Percentiles rank a stretch among this genome's conserved stretches.
Evolutionary conservation across 805 yeast genomes (phyloP).

Genomic region (Saccharomycopsis microspora): DNA sequence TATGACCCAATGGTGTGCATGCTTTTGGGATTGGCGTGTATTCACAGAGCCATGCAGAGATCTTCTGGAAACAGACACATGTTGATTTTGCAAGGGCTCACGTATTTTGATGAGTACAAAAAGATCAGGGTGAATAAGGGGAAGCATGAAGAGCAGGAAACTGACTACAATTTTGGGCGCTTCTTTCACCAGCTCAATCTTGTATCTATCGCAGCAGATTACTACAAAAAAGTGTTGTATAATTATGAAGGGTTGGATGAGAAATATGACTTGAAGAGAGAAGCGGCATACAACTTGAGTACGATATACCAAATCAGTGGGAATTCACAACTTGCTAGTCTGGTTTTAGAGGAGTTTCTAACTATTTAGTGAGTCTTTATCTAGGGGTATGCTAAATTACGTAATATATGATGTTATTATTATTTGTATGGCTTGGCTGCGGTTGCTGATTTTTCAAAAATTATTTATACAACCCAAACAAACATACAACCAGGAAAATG

Average conservation of each 20-base stretch:
- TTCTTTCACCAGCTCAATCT: conserved; percentile 78
- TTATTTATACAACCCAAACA: too few species aligned
- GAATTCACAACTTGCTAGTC: conserved; percentile 51
- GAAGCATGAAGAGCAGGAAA: conserved; percentile 56
- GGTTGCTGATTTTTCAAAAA: too few species aligned
- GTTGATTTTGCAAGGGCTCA: conserved; percentile 79
- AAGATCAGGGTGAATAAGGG: conserved; percentile 20
- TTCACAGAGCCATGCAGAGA: conserved; percentile 88
- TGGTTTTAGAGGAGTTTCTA: conserved; percentile 55
- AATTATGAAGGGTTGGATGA: conserved; percentile 16
- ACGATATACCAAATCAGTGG: conserved; percentile 70
- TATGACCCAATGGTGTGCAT: conserved; percentile 74
- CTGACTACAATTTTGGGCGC: conserved; percentile 73
- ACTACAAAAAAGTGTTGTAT: conserved; percentile 57
- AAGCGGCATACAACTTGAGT: conserved; percentile 79
- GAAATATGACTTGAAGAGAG: conserved; percentile 47
- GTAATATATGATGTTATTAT: background rate
- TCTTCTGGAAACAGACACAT: conserved; percentile 76
- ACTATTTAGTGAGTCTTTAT: conserved; percentile 25
- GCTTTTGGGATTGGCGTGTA: conserved; percentile 64
- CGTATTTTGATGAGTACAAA: conserved; percentile 63
- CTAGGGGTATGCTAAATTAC: background rate
- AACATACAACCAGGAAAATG: background rate
- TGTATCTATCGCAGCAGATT: conserved; percentile 56
- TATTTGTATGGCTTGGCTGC: background rate